Conservation (phyloP, 2,329 filamentous ascomycete species). For the Fusarium miscanthi region DNA sequence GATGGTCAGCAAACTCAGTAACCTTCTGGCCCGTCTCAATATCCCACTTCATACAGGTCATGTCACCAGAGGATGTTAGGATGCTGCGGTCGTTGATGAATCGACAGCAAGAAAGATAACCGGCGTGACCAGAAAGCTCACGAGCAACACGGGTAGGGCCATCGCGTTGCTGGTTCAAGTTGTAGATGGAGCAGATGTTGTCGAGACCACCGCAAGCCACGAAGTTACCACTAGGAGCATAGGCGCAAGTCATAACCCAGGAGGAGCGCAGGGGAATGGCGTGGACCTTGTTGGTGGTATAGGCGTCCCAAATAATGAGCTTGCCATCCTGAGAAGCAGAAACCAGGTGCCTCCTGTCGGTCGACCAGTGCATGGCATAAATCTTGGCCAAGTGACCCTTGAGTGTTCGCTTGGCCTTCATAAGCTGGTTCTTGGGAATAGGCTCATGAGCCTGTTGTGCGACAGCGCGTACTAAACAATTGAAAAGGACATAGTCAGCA, state of each 20-base stretch:
- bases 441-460: slow-evolving; percentile 92
- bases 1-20: slow-evolving; percentile 96
- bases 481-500: slow-evolving; percentile 41
- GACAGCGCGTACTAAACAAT: slow-evolving; percentile 82
- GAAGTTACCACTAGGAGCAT: slow-evolving; percentile 97
- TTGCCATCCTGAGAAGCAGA: slow-evolving; percentile 99
- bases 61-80: slow-evolving; percentile 96
- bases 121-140: slow-evolving; percentile 95
- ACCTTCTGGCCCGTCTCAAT: slow-evolving; percentile 98
- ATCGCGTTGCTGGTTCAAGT: slow-evolving; percentile 91
- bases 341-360: slow-evolving; percentile 94
- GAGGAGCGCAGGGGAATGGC: slow-evolving; percentile 97
- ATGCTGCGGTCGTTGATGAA: slow-evolving; percentile 99
- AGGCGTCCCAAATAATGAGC: slow-evolving; percentile 99
- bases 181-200: slow-evolving; percentile 99
- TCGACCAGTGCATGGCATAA: slow-evolving; percentile 99
- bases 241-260: slow-evolving; percentile 99
- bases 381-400: slow-evolving; percentile 99
- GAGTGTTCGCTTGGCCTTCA: slow-evolving; percentile 96
- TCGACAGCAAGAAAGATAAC: slow-evolving; percentile 96
- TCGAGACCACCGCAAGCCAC: slow-evolving; percentile 98
- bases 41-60: slow-evolving; percentile 99
- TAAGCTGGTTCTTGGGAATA: slow-evolving; percentile 88
- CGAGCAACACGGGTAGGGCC: slow-evolving; percentile 96
- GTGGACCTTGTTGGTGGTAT: slow-evolving; percentile 99